These are phyloP conservation scores for Fusarium gaditjirri DNA, from an alignment of 2,329 filamentous ascomycete species.

Conservation along the genomic window DNA sequence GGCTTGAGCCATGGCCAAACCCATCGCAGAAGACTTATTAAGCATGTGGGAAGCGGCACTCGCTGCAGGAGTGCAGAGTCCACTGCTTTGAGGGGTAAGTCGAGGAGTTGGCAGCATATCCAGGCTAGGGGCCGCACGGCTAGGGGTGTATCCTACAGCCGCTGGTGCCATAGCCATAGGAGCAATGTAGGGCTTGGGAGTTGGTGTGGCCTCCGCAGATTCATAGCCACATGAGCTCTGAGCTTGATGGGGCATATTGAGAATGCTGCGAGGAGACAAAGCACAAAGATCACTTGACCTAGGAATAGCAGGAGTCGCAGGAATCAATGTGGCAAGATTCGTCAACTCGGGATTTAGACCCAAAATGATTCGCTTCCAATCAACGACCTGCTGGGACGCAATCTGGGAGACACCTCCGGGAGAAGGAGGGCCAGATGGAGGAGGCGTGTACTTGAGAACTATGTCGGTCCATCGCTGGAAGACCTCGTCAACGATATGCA, in stretches of 20 bases:
- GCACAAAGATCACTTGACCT: constrained; percentile 51
- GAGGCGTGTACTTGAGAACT: constrained; percentile 85
- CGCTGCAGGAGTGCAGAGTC: constrained; percentile 70
- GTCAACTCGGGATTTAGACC: constrained; percentile 66
- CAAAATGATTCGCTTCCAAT: constrained; percentile 70
- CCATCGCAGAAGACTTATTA: constrained; percentile 66
- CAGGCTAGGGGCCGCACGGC: constrained; percentile 62
- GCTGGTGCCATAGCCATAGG: constrained; percentile 61
- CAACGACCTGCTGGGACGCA: constrained; percentile 59
- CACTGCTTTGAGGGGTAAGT: constrained; percentile 65
- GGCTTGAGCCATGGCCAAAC: constrained; percentile 68
- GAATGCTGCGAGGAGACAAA: constrained; percentile 56
- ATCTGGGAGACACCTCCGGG: constrained; percentile 58
- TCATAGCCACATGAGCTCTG: constrained; percentile 50
- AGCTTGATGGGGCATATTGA: constrained; percentile 56
- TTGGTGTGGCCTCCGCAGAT: constrained; percentile 53
- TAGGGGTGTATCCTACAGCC: constrained; percentile 57
- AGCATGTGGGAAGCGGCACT: constrained; percentile 63
- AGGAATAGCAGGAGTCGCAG: constrained; percentile 46
- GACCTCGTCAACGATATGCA: constrained; percentile 88
- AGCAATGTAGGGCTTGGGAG: constrained; percentile 54
- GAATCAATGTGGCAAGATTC: constrained; percentile 65
- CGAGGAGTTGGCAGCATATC: constrained; percentile 69
- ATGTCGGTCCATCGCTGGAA: constrained; percentile 96
- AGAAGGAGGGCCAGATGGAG: constrained; percentile 65